Base-by-base conservation (phyloP, 1,139 yeast species). In the Magnusiomyces ingens region DNA sequence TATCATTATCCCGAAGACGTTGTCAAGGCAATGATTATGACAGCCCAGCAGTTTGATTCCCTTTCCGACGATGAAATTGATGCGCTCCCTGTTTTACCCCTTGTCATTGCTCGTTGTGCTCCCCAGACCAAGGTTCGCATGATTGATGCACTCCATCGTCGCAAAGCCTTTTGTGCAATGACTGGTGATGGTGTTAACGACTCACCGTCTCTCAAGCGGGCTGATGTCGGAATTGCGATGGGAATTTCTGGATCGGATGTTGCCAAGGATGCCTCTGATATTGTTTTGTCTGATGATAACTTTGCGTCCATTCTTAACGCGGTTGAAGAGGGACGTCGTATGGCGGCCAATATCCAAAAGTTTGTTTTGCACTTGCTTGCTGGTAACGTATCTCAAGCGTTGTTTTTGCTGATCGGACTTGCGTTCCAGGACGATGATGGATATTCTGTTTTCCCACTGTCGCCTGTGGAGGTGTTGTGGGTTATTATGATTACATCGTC, bases 101-200 rank as follows among this genome's bases (percentile, higher is more conserved):
- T 85, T 54, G 95, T 86, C 37, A 82, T 86, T 71, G 94, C 94
- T 4, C 76, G 95, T 59, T 86, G 94, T 71, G 87, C 94, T 12
- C 95, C 95, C 2, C 87, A 84, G 66, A 85, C 94, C 37, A 86
- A 86, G 66, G 94, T 85, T 19, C 77, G 90, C 60, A 83, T 86
- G 85, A 85, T 86, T 64, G 91, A 85, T 43, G 93, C 94, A 0
- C 74, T 86, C 46, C 93, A 85, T 62, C 79, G 94, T 59, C 77
- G 91, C 57, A 68, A 75, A 18, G 81, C 80, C 59, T 84, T 81
- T 64, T 82, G 84, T 60, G 94, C 93, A 36, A 86, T 85, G 94
- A 85, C 95, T 44, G 95, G 94, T 61, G 94, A 85, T 68, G 94
- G 94, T 61, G 91, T 85, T 51, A 86, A 86, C 66, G 94, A 86